Base-by-base conservation (phyloP, 331 rosid species). In the Phaseolus coccineus region DNA sequence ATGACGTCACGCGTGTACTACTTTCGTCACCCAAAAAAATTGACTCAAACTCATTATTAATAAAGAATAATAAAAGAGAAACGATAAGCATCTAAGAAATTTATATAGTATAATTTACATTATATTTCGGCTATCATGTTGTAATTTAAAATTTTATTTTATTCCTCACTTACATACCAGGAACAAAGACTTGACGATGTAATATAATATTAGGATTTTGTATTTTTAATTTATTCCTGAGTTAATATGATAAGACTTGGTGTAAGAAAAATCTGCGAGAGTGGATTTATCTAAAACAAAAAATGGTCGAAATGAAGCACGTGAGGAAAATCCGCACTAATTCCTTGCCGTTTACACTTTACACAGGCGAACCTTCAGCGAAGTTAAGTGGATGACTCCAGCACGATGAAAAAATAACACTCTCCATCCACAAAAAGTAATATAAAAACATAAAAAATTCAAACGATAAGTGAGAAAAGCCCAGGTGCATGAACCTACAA, bases 401-500 rank as follows among this genome's bases (percentile, higher is more conserved):
- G 13, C 63, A 31, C 16, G 19, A 3, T 39, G 27, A 16, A 12
- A 61, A 2, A 50, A 42, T 67, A 8, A 65, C 19, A 64, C 53
- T 33, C 71, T 81, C 52, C 69, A 37, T 64, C 57, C 61, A 55
- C 59, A 63, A 64, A 9, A 33, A 55, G 8, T 6, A 19, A n/a
- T 37, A 48, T 9, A 27, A 33, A 13, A 57, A 46, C 9, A 52
- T 33, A 14, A 42, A 19, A 57, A 57, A 40, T 51, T 48, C 47
- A 16, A 46, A 3, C 4, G 8, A 57, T 59, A 69, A 75, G 37
- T 48, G 2, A 8, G 6, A n/a, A 25, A 14, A 37, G 0, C 3
- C 53, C 62, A 73, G 12, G 84, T 93, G 48, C 97, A 90, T 95
- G 99, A 82, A 95, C 89, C 99, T 63, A 0, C 16, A 28, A 37